Percentiles rank a stretch among this genome's conserved stretches.
phyloP scores from a whole-genome alignment of 306 rosid genomes.

The Dryas octopetala region DNA sequence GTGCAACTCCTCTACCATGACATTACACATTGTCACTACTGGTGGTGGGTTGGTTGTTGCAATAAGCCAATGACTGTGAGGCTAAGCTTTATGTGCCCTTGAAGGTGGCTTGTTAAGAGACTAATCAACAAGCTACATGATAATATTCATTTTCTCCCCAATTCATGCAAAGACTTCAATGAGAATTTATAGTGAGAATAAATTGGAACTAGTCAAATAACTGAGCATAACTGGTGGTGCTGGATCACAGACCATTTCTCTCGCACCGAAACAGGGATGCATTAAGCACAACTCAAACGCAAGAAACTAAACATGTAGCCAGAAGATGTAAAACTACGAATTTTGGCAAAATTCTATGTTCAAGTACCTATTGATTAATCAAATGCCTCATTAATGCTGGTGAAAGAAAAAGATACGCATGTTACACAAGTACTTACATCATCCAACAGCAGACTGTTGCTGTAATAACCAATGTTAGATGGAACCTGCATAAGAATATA shows the following conservation, averaged over 20 bases:
- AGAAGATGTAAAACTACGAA: not conserved
- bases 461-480: constrained; percentile 71
- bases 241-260: not conserved
- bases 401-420: not conserved
- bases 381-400: not conserved
- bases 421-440: constrained; percentile 60
- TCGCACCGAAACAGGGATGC: not conserved
- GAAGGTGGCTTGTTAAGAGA: not conserved
- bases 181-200: not conserved
- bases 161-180: not conserved
- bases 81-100: not conserved
- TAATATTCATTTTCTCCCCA: not conserved
- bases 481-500: constrained; percentile 52
- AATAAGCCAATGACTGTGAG: not conserved
- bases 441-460: constrained; percentile 90
- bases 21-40: not conserved
- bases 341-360: not conserved
- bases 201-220: not conserved
- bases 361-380: not conserved
- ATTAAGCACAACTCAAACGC: not conserved
- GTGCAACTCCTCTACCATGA: not conserved
- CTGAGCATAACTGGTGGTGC: not conserved
- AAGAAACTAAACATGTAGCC: not conserved
- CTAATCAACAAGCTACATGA: not conserved
- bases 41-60: not conserved